Conservation (phyloP, 2,329 filamentous ascomycete genomes). For the Hymenoscyphus repandus region DNA sequence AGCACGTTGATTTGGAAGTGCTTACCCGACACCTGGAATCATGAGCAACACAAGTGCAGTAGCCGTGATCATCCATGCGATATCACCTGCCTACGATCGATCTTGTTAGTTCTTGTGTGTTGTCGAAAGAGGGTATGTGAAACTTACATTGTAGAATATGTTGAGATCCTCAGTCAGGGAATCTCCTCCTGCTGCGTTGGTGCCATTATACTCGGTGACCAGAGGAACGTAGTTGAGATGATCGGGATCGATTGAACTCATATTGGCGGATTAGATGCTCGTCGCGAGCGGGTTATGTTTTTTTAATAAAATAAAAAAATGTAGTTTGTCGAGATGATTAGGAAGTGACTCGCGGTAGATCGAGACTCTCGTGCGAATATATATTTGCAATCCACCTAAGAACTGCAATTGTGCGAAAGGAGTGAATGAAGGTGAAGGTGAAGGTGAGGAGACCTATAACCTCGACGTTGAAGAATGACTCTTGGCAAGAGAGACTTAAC, state of each 20-base stretch:
- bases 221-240: slow-evolving; percentile 36
- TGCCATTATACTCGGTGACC: slow-evolving; percentile 47
- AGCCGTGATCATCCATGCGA: slow-evolving; percentile 76
- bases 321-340: background rate
- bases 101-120: slow-evolving; percentile 29
- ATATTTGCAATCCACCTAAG: slow-evolving; percentile 4
- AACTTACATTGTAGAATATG: slow-evolving; percentile 69
- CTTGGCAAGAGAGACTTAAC: slow-evolving; percentile 1
- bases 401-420: slow-evolving; percentile 2
- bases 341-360: background rate
- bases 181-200: slow-evolving; percentile 54
- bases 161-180: slow-evolving; percentile 66
- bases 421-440: slow-evolving; percentile 1
- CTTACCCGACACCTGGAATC: slow-evolving; percentile 80
- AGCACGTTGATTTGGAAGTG: slow-evolving; percentile 20
- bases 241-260: slow-evolving; percentile 39
- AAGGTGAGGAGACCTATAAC: background rate
- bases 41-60: slow-evolving; percentile 84
- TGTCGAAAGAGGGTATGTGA: background rate
- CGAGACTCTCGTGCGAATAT: background rate
- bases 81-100: slow-evolving; percentile 72
- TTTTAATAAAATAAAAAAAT: background rate
- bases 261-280: slow-evolving; percentile 8
- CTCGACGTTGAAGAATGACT: slow-evolving; percentile 3
- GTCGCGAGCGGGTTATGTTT: background rate